These are phyloP conservation scores for Amanita thiersii DNA, from an alignment of 768 basidiomycete genomes.

Conservation along the genomic window DNA sequence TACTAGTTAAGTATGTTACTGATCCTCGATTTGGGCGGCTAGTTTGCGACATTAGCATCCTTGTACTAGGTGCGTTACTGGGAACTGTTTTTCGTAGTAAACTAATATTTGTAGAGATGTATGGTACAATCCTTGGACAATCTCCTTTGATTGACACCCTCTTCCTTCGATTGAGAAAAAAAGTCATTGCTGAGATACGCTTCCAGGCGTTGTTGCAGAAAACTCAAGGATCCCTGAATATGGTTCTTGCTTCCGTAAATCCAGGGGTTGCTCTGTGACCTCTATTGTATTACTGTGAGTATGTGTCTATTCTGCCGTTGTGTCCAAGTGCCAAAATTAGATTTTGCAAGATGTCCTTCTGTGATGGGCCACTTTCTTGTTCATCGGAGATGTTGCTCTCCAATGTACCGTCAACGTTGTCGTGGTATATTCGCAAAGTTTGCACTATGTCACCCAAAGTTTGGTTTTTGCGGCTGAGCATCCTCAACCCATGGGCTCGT, in stretches of 20 bases:
- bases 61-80: constrained; percentile 69
- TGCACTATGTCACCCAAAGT: constrained; percentile 62
- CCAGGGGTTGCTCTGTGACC: constrained; percentile 11
- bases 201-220: constrained; percentile 85
- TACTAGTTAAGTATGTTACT: constrained; percentile 76
- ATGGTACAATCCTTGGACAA: constrained; percentile 85
- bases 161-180: constrained; percentile 73
- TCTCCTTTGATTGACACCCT: constrained; percentile 87
- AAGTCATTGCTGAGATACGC: constrained; percentile 76
- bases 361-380: constrained; percentile 36
- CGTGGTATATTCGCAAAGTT: constrained; percentile 63
- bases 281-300: constrained; percentile 1
- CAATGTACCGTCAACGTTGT: constrained; percentile 57
- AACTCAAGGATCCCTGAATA: constrained; percentile 81
- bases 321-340: constrained; percentile 51
- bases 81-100: constrained; percentile 8
- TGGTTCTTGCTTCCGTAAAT: constrained; percentile 65
- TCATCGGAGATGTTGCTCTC: constrained; percentile 22
- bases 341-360: constrained; percentile 60
- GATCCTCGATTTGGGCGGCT: constrained; percentile 92
- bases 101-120: constrained; percentile 61
- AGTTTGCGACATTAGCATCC: constrained; percentile 69
- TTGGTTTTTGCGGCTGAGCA: constrained; percentile 69
- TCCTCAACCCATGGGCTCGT: constrained; percentile 61
- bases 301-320: constrained; percentile 13